These are phyloP conservation scores for Claviceps sp. DNA, from an alignment of 2,329 filamentous ascomycete genomes.

Conservation along the genomic window DNA sequence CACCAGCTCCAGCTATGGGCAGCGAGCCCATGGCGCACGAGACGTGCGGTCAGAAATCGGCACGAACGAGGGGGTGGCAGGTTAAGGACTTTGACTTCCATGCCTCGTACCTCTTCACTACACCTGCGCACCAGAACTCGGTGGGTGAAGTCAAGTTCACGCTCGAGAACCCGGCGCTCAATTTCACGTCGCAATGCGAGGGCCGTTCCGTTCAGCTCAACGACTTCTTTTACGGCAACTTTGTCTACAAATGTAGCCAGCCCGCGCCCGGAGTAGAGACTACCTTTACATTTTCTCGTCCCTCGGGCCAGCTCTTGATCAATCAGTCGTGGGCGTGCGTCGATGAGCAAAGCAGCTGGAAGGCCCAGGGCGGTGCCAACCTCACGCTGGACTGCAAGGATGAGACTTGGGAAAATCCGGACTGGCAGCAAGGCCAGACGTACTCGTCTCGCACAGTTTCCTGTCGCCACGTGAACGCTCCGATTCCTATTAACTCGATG, in stretches of 20 bases:
- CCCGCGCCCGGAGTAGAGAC: slow-evolving; percentile 15
- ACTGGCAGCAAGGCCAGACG: slow-evolving; percentile 19
- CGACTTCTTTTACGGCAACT: slow-evolving; percentile 37
- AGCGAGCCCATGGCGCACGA: slow-evolving; percentile 1
- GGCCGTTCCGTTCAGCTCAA: slow-evolving; percentile 27
- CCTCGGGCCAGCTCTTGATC: slow-evolving; percentile 23
- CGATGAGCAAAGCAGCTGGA: slow-evolving; percentile 22
- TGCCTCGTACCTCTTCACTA: slow-evolving; percentile 34
- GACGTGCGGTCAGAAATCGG: slow-evolving; percentile 12
- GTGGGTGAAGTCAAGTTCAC: slow-evolving; percentile 35
- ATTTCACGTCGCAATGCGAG: slow-evolving; percentile 24
- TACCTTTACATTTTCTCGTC: slow-evolving; percentile 30
- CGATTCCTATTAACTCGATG: slow-evolving; percentile 15
- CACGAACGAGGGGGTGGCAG: slow-evolving; percentile 20
- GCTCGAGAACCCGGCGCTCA: slow-evolving; percentile 31
- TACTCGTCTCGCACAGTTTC: slow-evolving; percentile 18
- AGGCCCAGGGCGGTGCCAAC: slow-evolving; percentile 13
- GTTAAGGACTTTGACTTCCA: slow-evolving; percentile 33
- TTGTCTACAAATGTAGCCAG: slow-evolving; percentile 28
- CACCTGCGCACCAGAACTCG: slow-evolving; percentile 36
- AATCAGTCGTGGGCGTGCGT: slow-evolving; percentile 37
- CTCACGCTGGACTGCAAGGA: slow-evolving; percentile 19
- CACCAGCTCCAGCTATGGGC: slow-evolving; percentile 2
- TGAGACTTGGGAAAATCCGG: slow-evolving; percentile 14
- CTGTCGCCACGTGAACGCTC: slow-evolving; percentile 15